phyloP scores from a whole-genome alignment of 2,329 filamentous ascomycete species.

The Hymenoscyphus occultus region DNA sequence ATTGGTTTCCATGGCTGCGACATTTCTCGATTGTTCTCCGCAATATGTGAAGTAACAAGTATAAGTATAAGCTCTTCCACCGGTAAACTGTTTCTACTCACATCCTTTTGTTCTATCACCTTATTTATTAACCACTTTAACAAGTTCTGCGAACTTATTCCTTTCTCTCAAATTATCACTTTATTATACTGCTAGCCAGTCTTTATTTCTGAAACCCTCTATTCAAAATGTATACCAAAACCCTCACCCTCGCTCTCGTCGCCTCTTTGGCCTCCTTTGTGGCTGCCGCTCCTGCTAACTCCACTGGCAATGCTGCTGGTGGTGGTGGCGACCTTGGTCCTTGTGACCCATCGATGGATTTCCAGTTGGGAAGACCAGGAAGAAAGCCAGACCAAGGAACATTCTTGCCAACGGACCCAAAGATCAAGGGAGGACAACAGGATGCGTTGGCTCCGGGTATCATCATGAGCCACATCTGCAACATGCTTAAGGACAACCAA shows the following conservation, averaged over 20 bases:
- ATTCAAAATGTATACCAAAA: neutral
- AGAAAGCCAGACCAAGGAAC: constrained; percentile 58
- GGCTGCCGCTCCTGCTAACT: neutral
- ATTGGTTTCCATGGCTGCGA: too few relatives aligned
- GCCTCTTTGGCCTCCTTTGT: constrained; percentile 4
- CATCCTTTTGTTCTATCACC: neutral
- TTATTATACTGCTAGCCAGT: constrained; percentile 6
- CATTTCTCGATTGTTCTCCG: too few relatives aligned
- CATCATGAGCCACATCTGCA: constrained; percentile 69
- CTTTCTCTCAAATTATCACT: neutral
- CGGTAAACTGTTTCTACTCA: too few relatives aligned
- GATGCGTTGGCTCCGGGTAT: constrained; percentile 69
- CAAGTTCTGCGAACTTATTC: constrained; percentile 11
- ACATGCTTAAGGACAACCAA: constrained; percentile 51
- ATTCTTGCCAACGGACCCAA: constrained; percentile 62
- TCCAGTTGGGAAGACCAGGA: constrained; percentile 49
- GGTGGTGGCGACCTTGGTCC: constrained; percentile 43
- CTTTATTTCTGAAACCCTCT: neutral
- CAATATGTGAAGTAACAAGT: too few relatives aligned
- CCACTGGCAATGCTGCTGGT: neutral
- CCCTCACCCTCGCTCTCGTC: constrained; percentile 18
- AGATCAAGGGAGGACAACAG: constrained; percentile 57
- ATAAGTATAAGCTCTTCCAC: too few relatives aligned
- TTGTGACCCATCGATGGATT: constrained; percentile 51
- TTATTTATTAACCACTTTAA: neutral